Evolutionary conservation across 2,329 filamentous ascomycete genomes (phyloP).

Genomic region (Laburnicola sp.): DNA sequence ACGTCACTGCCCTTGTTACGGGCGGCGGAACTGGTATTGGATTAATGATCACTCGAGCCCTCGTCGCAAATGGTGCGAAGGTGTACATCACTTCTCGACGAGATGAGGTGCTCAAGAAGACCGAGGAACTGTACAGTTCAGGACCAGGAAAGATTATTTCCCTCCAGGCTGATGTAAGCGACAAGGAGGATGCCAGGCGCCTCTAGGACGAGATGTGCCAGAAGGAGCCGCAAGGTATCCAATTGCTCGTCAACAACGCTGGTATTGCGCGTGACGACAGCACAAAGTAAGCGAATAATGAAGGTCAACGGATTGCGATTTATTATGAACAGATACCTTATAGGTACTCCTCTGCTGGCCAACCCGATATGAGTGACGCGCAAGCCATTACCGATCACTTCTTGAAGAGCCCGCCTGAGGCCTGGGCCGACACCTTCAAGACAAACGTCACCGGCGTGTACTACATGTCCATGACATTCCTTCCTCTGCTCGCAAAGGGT

Average conservation of each 20-base stretch:
- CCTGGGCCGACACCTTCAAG: slow-evolving; percentile 56
- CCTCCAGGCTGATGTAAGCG: slow-evolving; percentile 41
- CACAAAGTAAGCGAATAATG: slow-evolving; percentile 16
- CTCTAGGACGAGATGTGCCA: slow-evolving; percentile 47
- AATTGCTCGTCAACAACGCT: slow-evolving; percentile 59
- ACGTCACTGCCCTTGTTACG: slow-evolving; percentile 51
- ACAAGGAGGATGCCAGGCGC: slow-evolving; percentile 53
- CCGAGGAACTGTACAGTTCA: slow-evolving; percentile 52
- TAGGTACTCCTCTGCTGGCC: slow-evolving; percentile 50
- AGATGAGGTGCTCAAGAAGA: slow-evolving; percentile 43
- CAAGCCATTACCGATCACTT: slow-evolving; percentile 57
- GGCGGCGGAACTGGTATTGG: slow-evolving; percentile 55
- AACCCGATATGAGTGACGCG: slow-evolving; percentile 53
- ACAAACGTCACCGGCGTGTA: slow-evolving; percentile 57
- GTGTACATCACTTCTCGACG: slow-evolving; percentile 43
- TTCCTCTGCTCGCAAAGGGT: slow-evolving; percentile 58
- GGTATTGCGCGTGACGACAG: slow-evolving; percentile 57
- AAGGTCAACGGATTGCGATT: not conserved
- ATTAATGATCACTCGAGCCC: slow-evolving; percentile 67
- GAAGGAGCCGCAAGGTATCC: slow-evolving; percentile 57
- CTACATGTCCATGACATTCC: slow-evolving; percentile 59
- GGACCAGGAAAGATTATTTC: slow-evolving; percentile 54
- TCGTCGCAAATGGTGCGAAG: slow-evolving; percentile 64
- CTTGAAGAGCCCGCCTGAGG: slow-evolving; percentile 50
- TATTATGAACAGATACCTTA: not conserved